Base-by-base conservation (phyloP, 106 monocot species). In the Narthecium ossifragum region DNA sequence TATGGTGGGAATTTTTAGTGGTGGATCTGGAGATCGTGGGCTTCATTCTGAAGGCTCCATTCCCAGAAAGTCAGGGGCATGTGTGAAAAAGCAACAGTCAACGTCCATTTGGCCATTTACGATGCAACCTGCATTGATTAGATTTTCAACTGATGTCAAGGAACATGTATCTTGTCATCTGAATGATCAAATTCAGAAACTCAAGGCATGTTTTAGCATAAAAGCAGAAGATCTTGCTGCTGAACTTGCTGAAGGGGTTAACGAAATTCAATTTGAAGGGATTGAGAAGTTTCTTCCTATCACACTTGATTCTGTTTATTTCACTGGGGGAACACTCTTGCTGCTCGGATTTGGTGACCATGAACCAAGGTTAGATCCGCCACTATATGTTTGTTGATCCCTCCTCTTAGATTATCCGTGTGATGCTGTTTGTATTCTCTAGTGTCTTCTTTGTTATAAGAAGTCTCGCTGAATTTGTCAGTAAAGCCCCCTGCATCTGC, bases 341-440 rank as follows among this genome's bases (percentile, higher is more conserved):
- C 74, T 98, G 15, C 76, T 98, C 21, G 96, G 82, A 46, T 98
- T 71, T 72, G 96, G 96, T 69, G 96, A 98, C 37, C 69, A 70
- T 45, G 96, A 90, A 52, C 86, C 90, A 31, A 98, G 96, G 96
- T 98, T 22, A 69, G 73, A 28, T 13, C 55, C 28, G n/a, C n/a
- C n/a, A n/a, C n/a, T n/a, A n/a, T n/a, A n/a, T n/a, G n/a, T n/a
- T n/a, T n/a, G n/a, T n/a, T n/a, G n/a, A n/a, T n/a, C n/a, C n/a
- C n/a, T n/a, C n/a, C n/a, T n/a, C n/a, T n/a, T n/a, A n/a, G n/a
- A n/a, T n/a, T n/a, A n/a, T n/a, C n/a, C n/a, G n/a, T n/a, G n/a
- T n/a, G n/a, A n/a, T n/a, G n/a, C n/a, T n/a, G n/a, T n/a, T n/a
- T n/a, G n/a, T n/a, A n/a, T n/a, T n/a, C n/a, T n/a, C n/a, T n/a